Base-by-base conservation (phyloP, 805 yeast species). In the Priceomyces haplophilus region DNA sequence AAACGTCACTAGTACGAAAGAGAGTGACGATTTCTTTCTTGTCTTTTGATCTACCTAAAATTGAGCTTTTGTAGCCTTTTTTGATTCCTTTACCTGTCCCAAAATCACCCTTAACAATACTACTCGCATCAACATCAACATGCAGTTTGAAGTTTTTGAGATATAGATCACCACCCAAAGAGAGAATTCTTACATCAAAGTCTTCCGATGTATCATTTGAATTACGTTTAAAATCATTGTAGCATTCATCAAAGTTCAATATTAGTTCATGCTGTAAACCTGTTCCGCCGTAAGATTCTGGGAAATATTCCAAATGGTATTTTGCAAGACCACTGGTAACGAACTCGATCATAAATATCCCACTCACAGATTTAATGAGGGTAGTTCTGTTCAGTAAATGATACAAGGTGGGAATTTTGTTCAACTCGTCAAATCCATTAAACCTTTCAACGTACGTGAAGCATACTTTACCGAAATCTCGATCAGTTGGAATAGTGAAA, bases 271-370 rank as follows among this genome's bases (percentile, higher is more conserved):
- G 57, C 47, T 77, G 85, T 1, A 82, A 79, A 0, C 90, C 91
- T 0, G 54, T 51, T 3, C 91, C 91, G 1, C 80, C 78, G 30
- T 76, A 62, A 0, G 72, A 56, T 15, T 58, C 49, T 0, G 91
- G 90, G 12, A 75, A 62, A 54, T 65, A 89, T 51, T 85, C 89
- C 25, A 80, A 57, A 49, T 71, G 82, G 4, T 78, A 76, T 21
- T 82, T 62, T 7, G 84, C 76, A 54, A 75, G 65, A 49, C 78
- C 55, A 12, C 80, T 85, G 33, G 75, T 73, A 18, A 79, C 72
- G n/a, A 83, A 61, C 56, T 89, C 97, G 34, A 90, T 66, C 47
- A 85, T 67, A 58, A 79, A 89, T 7, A 89, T 78, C 1, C 97
- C 97, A 1, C 83, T 62, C 1, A 64, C 62, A 0, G 88, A 77